Evolutionary conservation across 2,329 filamentous ascomycete species (phyloP), one percentile per base, ranked within the genome.

Genomic region (Fusarium sp.): DNA sequence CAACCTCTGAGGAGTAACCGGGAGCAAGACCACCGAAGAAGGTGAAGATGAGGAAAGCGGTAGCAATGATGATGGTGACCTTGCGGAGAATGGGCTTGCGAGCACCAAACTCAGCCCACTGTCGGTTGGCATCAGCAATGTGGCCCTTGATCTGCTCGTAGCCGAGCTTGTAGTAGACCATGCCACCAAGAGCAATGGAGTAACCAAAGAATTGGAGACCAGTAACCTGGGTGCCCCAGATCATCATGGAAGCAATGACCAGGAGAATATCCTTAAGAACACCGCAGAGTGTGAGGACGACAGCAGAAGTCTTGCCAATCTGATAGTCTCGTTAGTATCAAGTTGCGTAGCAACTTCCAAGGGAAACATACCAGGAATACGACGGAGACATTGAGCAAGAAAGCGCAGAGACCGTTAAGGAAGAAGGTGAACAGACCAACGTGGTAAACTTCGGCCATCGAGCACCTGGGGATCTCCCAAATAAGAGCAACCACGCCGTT

Each of bases 201-300:
- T 96, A 96, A 76, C 94, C 94, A 81, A 96, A 95, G 82, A 93
- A 92, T 86, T 96, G 94, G 64, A 96, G 89, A 63, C 85, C 85
- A 22, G 92, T 90, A 73, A 96, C 91, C 58, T 91, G 90, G 72
- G 93, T 93, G 77, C 90, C 89, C 92, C 93, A 96, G 82, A 96
- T 93, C 75, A 93, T 83, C 90, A 95, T 94, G 70, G 93, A 95
- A 51, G 92, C 92, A 60, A 87, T 86, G 68, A 96, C 94, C 57
- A 96, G 91, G 79, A 96, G 89, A 67, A 96, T 94, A 83, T 96
- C 94, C 88, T 96, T 96, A 73, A 96, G 90, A 44, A 96, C 93
- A 86, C 94, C 94, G 80, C 93, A 96, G 52, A 96, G 92, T 38
- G 94, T 96, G 79, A 96, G 91, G 77, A 96, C 92, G 62, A 96